Evolutionary conservation across 2,329 filamentous ascomycete species (phyloP).

Genomic region (Alternaria conjuncta): DNA sequence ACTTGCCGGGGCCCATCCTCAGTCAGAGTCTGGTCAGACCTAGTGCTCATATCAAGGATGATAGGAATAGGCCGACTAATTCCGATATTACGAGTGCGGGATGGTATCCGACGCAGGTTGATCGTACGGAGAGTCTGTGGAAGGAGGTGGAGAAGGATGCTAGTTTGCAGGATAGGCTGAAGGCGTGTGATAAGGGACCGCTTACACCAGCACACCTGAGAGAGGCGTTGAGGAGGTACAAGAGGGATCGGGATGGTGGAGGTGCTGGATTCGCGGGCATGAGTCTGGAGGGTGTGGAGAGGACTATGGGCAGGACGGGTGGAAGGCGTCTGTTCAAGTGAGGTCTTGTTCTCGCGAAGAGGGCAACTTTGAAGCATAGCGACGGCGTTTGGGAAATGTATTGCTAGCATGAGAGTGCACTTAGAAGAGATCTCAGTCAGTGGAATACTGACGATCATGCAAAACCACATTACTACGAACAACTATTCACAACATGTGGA

Average conservation of each 20-base stretch:
- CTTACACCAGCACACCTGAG: conserved; percentile 76
- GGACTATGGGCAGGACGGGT: conserved; percentile 53
- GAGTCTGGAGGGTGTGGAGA: conserved; percentile 57
- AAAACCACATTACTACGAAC: background rate
- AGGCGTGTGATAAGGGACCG: conserved; percentile 57
- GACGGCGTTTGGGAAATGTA: conserved; percentile 14
- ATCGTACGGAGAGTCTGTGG: conserved; percentile 33
- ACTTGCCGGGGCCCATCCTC: conserved; percentile 34
- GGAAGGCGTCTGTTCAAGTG: conserved; percentile 55
- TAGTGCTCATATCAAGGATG: conserved; percentile 36
- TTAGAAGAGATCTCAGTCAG: background rate
- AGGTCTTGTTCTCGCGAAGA: background rate
- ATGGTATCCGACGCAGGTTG: conserved; percentile 32
- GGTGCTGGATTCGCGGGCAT: conserved; percentile 60
- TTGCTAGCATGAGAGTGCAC: background rate
- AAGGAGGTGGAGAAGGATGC: conserved; percentile 34
- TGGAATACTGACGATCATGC: background rate
- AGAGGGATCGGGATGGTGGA: conserved; percentile 66
- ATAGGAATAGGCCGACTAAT: conserved; percentile 34
- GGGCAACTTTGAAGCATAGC: conserved; percentile 8
- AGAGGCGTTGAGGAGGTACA: conserved; percentile 75
- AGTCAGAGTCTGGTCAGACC: conserved; percentile 37
- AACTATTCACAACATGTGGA: background rate
- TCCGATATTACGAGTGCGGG: conserved; percentile 37
- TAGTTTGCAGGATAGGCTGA: conserved; percentile 35